Base-by-base conservation (phyloP, 805 yeast species). In the Yarrowia divulgata region DNA sequence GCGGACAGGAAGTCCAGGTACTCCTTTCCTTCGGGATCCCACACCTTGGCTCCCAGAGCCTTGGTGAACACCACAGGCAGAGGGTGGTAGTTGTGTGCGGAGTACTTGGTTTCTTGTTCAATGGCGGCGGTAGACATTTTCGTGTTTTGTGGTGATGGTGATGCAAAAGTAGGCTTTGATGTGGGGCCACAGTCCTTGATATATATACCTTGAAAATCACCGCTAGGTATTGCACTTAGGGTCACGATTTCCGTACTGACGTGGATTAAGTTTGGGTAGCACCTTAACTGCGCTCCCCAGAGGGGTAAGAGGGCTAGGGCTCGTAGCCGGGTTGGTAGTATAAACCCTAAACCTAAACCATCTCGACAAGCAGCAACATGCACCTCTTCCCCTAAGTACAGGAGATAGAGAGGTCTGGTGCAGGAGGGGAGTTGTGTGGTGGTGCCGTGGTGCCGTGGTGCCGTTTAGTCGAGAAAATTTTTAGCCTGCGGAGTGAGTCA, bases 11-110 rank as follows among this genome's bases (percentile, higher is more conserved):
- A 94, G 79, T 94, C 98, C 73, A 94, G 82, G 79, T 93, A 94
- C 78, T 93, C 93, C 48, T 89, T 91, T 73, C 97, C 98, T 81
- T 94, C 98, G 8, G 98, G 97, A 79, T 94, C 98, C 97, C 97
- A 94, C 29, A 94, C 97, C 73, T 91, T 89, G 35, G 97, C 97
- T 63, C 98, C 98, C 70, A 78, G 73, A 16, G 97, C 98, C 75
- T 84, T 88, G 75, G 90, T 85, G 81, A 94, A 90, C 16, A 94
- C 98, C 71, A 94, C 97, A 13, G 98, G 98, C 72, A 94, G 82
- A 66, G 98, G 98, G 81, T 92, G 97, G 82, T 94, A 94, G 84
- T 94, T 94, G 82, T 93, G 98, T 39, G 98, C 98, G 62, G 97
- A 91, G 81, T 90, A 92, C 71, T 89, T 81, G 69, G 85, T 80